A percentile compares a stretch with the other conserved stretches of the same genome.
These are phyloP conservation scores for Zygosaccharomyces sapae DNA, from an alignment of 1,139 yeast species.

Conservation along the genomic window DNA sequence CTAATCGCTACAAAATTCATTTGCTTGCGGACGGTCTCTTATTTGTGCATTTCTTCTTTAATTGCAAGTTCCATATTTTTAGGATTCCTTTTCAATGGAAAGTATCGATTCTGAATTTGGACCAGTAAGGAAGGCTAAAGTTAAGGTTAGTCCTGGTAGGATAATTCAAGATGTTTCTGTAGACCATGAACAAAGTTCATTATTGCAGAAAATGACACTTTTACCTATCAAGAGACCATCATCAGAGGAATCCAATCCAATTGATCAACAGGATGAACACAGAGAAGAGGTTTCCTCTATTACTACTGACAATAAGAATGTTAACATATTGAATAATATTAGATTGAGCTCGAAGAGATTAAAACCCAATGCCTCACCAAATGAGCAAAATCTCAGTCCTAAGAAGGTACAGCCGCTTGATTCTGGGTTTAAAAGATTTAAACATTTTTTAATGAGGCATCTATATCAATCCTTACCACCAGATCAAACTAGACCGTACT, in stretches of 20 bases:
- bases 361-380: background rate
- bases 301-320: slow-evolving; percentile 1
- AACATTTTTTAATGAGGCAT: slow-evolving; percentile 22
- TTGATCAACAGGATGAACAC: background rate
- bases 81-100: slow-evolving; percentile 16
- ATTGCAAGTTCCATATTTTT: too few relatives aligned
- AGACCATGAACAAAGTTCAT: slow-evolving; percentile 20
- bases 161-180: slow-evolving; percentile 23
- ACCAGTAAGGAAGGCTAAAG: slow-evolving; percentile 27
- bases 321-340: slow-evolving; percentile 7
- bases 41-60: too few relatives aligned
- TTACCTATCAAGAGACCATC: slow-evolving; percentile 18
- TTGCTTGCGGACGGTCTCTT: too few relatives aligned
- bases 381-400: background rate
- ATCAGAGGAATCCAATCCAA: background rate
- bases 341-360: slow-evolving; percentile 9
- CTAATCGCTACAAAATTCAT: too few relatives aligned
- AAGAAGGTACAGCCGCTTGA: slow-evolving; percentile 10
- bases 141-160: slow-evolving; percentile 20
- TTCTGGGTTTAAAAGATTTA: slow-evolving; percentile 20
- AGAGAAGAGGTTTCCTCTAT: background rate
- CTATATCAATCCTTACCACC: slow-evolving; percentile 25
- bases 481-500: slow-evolving; percentile 19
- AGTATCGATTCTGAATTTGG: slow-evolving; percentile 27
- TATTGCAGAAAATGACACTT: slow-evolving; percentile 18